phyloP scores from a whole-genome alignment of 345 rosid species.

The Eutrema japonicum region DNA sequence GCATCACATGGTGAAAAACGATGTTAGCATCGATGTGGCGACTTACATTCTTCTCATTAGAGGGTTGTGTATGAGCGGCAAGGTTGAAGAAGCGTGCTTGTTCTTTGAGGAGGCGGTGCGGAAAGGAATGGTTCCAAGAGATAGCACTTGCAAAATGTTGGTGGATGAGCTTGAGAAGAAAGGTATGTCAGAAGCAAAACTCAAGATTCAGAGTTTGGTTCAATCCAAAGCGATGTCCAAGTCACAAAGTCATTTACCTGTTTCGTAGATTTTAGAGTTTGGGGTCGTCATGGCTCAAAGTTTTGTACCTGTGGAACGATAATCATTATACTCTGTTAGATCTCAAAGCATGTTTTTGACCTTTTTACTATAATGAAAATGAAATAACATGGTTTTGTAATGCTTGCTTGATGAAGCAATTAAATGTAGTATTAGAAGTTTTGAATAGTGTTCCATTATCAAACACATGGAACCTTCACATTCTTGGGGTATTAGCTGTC shows the following conservation, averaged over 20 bases:
- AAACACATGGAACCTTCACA: too few relatives aligned
- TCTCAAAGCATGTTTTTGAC: constrained; percentile 1
- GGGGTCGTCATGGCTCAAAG: constrained; percentile 17
- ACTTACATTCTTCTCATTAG: constrained; percentile 62
- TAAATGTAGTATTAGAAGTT: background rate
- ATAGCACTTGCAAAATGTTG: constrained; percentile 54
- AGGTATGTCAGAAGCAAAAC: constrained; percentile 55
- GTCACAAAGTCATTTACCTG: background rate
- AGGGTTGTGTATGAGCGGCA: constrained; percentile 63
- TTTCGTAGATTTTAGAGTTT: constrained; percentile 27
- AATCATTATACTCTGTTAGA: constrained; percentile 6
- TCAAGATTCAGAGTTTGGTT: constrained; percentile 56
- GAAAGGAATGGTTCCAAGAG: constrained; percentile 72
- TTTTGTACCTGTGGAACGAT: constrained; percentile 23
- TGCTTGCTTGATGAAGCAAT: background rate
- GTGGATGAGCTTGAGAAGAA: constrained; percentile 57
- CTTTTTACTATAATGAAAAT: constrained; percentile 12
- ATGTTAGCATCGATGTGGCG: constrained; percentile 63
- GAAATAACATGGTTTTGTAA: background rate
- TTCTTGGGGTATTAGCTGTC: too few relatives aligned
- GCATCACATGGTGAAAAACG: constrained; percentile 68
- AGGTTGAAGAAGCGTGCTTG: constrained; percentile 63
- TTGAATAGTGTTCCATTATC: background rate
- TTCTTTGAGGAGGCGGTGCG: constrained; percentile 67
- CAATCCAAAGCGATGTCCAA: constrained; percentile 7